Evolutionary conservation across 2,329 filamentous ascomycete genomes (phyloP).

Genomic region (Fonsecaea monophora): DNA sequence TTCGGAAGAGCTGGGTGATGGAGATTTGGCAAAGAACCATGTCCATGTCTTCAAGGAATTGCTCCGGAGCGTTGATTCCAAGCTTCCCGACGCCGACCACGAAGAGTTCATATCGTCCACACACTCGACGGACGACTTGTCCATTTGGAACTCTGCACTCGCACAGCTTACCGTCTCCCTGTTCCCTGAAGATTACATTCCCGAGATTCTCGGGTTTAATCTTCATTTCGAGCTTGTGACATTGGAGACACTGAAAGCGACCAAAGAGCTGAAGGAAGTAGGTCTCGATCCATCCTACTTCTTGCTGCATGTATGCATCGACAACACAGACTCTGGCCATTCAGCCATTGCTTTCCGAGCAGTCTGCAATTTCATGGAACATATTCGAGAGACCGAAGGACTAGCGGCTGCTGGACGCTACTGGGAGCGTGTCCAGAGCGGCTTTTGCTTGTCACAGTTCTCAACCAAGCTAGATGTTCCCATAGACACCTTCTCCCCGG

Average conservation of each 20-base stretch:
- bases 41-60: not conserved
- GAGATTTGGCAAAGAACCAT: not conserved
- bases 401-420: not conserved
- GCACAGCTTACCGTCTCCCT: not conserved
- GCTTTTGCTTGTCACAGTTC: conserved; percentile 1
- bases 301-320: conserved; percentile 1
- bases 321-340: not conserved
- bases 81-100: not conserved
- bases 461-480: not conserved
- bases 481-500: not conserved
- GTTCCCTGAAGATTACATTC: not conserved
- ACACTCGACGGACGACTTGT: not conserved
- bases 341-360: not conserved
- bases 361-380: not conserved
- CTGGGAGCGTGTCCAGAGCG: not conserved
- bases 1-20: not conserved
- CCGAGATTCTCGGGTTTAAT: not conserved
- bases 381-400: not conserved
- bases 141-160: not conserved
- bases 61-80: not conserved
- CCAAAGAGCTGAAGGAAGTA: not conserved
- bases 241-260: not conserved
- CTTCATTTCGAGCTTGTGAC: not conserved
- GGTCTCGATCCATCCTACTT: conserved; percentile 1
- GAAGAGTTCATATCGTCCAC: not conserved